Base-by-base conservation (phyloP, 108 stramenopile species). In the Pinguiococcus pyrenoidosus region DNA sequence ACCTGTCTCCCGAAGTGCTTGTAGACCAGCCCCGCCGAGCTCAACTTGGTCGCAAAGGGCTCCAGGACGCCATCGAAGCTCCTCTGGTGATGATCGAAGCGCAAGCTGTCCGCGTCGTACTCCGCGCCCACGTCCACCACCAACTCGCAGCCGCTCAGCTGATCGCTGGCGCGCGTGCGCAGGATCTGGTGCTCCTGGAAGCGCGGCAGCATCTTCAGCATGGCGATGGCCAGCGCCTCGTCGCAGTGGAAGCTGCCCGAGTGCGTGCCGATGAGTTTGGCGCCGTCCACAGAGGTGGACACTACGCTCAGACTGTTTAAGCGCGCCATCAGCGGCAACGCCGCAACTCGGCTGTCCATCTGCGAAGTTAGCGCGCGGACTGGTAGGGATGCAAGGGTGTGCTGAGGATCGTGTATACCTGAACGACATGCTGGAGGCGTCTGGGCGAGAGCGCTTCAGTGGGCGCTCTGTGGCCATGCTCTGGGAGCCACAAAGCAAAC, bases 41-140 rank as follows among this genome's bases (percentile, higher is more conserved):
- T 75, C 32, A 99, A 59, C 48, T 85, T 84, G 9, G 88, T 58
- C 77, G 60, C 29, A 64, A 66, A 51, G 14, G 59, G 47, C n/a
- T 51, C 35, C 32, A 74, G 32, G 42, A 46, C 63, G 24, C 59
- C 44, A 29, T 54, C 28, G 44, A 74, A 48, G 27, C 54, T 48
- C 45, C 47, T 44, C 76, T 99, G 93, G 70, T 99, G 97, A 56
- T 99, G 97, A 75, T 99, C 97, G 60, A 87, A 99, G 23, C 82
- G 73, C 43, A 60, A 46, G 23, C 56, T 63, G 13, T 51, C 45
- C 44, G 90, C 79, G 66, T 96, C 87, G 66, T 94, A 99, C 1
- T 74, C 56, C 0, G 90, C 97, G 0, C 90, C 92, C 0, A 99
- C 97, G 64, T 99, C 97, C 24, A 99, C 78, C 16, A 99, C 89